A percentile compares a stretch with the other conserved stretches of the same genome.
These are phyloP conservation scores for Collariella sp. DNA, from an alignment of 495 filamentous ascomycete species.

Conservation along the genomic window DNA sequence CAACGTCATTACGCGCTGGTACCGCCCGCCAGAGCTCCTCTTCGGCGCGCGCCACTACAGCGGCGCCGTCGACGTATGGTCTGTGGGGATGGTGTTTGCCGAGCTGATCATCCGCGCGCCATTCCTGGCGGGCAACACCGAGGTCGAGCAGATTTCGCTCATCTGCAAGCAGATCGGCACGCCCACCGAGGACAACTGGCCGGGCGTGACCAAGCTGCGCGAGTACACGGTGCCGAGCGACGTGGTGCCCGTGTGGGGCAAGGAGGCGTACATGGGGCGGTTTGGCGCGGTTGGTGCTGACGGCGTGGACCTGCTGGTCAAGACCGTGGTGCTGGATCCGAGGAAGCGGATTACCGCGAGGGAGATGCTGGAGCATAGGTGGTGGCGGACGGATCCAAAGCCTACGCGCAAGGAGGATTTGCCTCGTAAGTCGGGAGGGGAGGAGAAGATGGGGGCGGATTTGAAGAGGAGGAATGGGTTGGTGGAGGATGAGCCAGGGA, in stretches of 20 bases:
- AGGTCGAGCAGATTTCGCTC: constrained; percentile 69
- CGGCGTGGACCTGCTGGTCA: constrained; percentile 79
- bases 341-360: constrained; percentile 66
- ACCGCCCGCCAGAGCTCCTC: constrained; percentile 86
- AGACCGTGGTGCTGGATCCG: constrained; percentile 79
- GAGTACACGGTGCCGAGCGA: constrained; percentile 61
- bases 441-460: constrained; percentile 74
- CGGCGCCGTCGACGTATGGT: constrained; percentile 90
- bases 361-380: constrained; percentile 70
- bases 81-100: constrained; percentile 85
- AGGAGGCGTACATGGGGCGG: constrained; percentile 56
- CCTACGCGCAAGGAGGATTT: constrained; percentile 79
- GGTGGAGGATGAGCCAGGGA: constrained; percentile 46
- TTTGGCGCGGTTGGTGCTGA: constrained; percentile 72
- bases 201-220: constrained; percentile 74
- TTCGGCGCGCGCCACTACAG: constrained; percentile 85
- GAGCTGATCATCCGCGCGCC: constrained; percentile 78
- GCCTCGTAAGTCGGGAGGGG: constrained; percentile 52
- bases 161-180: constrained; percentile 83
- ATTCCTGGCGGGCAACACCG: constrained; percentile 59
- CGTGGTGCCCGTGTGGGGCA: constrained; percentile 51
- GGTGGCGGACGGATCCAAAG: constrained; percentile 76
- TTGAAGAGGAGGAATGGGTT: constrained; percentile 72
- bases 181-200: constrained; percentile 91
- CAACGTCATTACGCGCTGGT: constrained; percentile 96